Conservation (phyloP, 768 basidiomycete genomes). For the Psilocybe cyanescens region DNA sequence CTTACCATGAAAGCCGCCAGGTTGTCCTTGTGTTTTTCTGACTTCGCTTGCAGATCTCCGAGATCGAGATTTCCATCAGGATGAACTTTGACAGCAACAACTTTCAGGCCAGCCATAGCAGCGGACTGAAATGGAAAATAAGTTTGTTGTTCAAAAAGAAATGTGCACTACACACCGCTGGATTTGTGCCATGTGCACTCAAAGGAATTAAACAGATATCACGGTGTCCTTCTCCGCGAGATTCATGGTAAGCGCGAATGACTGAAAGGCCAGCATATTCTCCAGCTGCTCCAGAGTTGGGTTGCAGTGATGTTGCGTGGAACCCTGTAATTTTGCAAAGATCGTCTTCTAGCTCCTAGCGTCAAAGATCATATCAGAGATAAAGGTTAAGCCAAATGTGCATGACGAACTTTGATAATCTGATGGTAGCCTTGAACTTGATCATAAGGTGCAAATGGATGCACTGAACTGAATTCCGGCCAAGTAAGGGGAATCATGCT, state of each 20-base stretch:
- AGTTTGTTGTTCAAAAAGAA: neutral
- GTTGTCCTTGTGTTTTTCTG: slow-evolving; percentile 87
- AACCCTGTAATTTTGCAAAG: slow-evolving; percentile 97
- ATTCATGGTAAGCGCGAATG: slow-evolving; percentile 93
- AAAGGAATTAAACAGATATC: slow-evolving; percentile 93
- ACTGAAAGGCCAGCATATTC: slow-evolving; percentile 96
- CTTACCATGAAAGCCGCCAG: slow-evolving; percentile 95
- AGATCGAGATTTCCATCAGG: slow-evolving; percentile 90
- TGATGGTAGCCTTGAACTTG: slow-evolving; percentile 88
- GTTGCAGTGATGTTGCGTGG: slow-evolving; percentile 93
- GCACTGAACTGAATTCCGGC: slow-evolving; percentile 88
- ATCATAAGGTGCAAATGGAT: slow-evolving; percentile 90
- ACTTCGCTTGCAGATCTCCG: slow-evolving; percentile 82
- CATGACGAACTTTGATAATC: slow-evolving; percentile 67
- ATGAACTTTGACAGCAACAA: slow-evolving; percentile 92
- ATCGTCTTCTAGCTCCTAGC: slow-evolving; percentile 86
- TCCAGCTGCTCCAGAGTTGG: slow-evolving; percentile 97
- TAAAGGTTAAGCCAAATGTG: neutral
- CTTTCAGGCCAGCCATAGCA: slow-evolving; percentile 96
- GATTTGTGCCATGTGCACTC: slow-evolving; percentile 98
- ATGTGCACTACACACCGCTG: slow-evolving; percentile 68
- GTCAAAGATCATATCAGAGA: neutral
- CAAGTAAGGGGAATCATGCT: slow-evolving; percentile 97
- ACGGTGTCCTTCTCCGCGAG: slow-evolving; percentile 82
- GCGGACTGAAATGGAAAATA: slow-evolving; percentile 66